Conservation (phyloP, 2,329 filamentous ascomycete species). For the Salinomyces thailandicus region DNA sequence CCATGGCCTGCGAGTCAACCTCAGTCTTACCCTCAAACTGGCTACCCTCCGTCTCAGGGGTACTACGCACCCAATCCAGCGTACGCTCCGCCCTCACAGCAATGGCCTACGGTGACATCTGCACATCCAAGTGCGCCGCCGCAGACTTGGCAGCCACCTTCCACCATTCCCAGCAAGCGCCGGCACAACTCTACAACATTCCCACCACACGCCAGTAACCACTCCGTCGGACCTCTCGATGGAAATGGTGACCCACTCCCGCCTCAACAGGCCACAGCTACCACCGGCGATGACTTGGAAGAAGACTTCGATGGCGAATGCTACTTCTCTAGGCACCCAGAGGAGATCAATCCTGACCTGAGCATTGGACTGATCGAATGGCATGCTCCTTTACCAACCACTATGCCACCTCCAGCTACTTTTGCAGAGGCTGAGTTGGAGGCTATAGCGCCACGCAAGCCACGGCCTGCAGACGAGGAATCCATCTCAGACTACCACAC, state of each 20-base stretch:
- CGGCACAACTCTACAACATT: constrained; percentile 15
- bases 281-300: constrained; percentile 24
- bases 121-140: not conserved
- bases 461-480: constrained; percentile 30
- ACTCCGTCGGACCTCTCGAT: constrained; percentile 10
- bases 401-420: constrained; percentile 32
- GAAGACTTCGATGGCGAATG: constrained; percentile 36
- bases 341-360: constrained; percentile 33
- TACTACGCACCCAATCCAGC: constrained; percentile 5
- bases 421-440: constrained; percentile 36
- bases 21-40: constrained; percentile 8
- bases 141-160: constrained; percentile 12
- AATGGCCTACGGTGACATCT: constrained; percentile 6
- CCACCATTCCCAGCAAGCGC: constrained; percentile 2
- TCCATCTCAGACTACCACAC: constrained; percentile 43
- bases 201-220: not conserved
- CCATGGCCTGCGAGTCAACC: constrained; percentile 15
- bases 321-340: constrained; percentile 34
- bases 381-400: constrained; percentile 35
- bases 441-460: constrained; percentile 28
- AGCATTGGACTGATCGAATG: constrained; percentile 37
- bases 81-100: constrained; percentile 2
- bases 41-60: constrained; percentile 12
- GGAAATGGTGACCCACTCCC: constrained; percentile 21
- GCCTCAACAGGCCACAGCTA: constrained; percentile 6